phyloP scores from a whole-genome alignment of 768 basidiomycete species.

The Leccinum arenicola region DNA sequence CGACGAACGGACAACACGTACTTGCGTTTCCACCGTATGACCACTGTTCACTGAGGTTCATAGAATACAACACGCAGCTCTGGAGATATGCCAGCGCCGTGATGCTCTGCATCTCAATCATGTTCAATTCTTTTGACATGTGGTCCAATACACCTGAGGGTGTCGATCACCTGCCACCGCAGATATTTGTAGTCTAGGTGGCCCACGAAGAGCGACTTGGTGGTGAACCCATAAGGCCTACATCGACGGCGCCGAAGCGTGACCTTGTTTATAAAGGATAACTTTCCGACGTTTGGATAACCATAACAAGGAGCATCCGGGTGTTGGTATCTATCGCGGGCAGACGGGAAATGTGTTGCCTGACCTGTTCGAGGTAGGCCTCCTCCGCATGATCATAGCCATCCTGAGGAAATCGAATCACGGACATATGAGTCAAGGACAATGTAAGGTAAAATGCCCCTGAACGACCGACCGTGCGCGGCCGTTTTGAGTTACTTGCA shows the following conservation, averaged over 20 bases:
- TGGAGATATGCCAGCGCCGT: too few species aligned
- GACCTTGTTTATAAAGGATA: slow-evolving; percentile 99
- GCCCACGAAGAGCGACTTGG: slow-evolving; percentile 51
- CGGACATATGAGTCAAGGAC: neutral
- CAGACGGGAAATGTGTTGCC: slow-evolving; percentile 98
- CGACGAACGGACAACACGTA: slow-evolving; percentile 34
- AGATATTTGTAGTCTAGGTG: too few species aligned
- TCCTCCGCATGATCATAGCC: slow-evolving; percentile 99
- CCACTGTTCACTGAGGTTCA: slow-evolving; percentile 98
- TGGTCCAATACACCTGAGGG: too few species aligned
- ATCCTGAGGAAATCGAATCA: slow-evolving; percentile 50
- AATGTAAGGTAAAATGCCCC: neutral
- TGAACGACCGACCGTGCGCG: slow-evolving; percentile 77
- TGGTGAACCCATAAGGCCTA: slow-evolving; percentile 99
- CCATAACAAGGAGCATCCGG: slow-evolving; percentile 97
- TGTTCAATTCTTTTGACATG: too few species aligned
- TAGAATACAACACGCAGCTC: too few species aligned
- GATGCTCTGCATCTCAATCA: too few species aligned
- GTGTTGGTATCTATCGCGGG: slow-evolving; percentile 98
- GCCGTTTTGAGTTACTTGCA: slow-evolving; percentile 99
- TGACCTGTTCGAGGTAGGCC: slow-evolving; percentile 97
- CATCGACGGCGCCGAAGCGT: slow-evolving; percentile 91
- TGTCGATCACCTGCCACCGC: too few species aligned
- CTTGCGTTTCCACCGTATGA: slow-evolving; percentile 64
- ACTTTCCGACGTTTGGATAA: slow-evolving; percentile 99